Base-by-base conservation (phyloP, 495 filamentous ascomycete genomes). In the Stereocaulon alpinum region DNA sequence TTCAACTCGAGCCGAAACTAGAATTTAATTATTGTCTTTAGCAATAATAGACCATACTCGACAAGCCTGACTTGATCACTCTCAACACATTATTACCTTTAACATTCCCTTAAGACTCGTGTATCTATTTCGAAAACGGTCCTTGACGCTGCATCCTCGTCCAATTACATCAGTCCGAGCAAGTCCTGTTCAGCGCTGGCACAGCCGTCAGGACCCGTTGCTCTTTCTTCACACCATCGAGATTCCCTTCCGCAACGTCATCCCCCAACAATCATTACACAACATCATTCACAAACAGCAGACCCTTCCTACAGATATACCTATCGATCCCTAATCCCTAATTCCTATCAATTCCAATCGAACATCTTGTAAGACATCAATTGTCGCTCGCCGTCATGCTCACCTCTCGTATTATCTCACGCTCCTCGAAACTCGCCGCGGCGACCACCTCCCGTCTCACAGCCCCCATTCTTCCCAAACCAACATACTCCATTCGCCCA, bases 401-500 rank as follows among this genome's bases (percentile, higher is more conserved):
- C 41, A 52, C 59, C n/a, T 56, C 52, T 50, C 59, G 59, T 30
- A 37, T 56, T 14, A 24, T 52, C 43, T 48, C 40, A 42, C 58
- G 58, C 41, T 60, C 49, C 7, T 52, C 37, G 24, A 53, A 55
- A 41, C 24, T 52, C 29, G 22, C 44, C 20, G 30, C 59, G 12
- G 42, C 59, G 34, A 41, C 52, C 15, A 32, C 51, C 9, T 41
- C 34, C 11, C 58, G 57, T 22, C 41, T 60, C 30, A 49, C 48
- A 62, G 27, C 56, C 43, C 27, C 37, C 15, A 15, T 18, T 18
- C 32, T 44, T 32, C 43, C 50, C 18, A 66, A 61, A 30, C 61
- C 61, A 3, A 53, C 57, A 11, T 58, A 64, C 47, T 49, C 59
- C 30, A 59, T 63, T 45, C 63, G 65, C n/a, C 58, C 65, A 22